Evolutionary conservation across 2,329 filamentous ascomycete species (phyloP).

Genomic region (Aspergillus aculeatus): DNA sequence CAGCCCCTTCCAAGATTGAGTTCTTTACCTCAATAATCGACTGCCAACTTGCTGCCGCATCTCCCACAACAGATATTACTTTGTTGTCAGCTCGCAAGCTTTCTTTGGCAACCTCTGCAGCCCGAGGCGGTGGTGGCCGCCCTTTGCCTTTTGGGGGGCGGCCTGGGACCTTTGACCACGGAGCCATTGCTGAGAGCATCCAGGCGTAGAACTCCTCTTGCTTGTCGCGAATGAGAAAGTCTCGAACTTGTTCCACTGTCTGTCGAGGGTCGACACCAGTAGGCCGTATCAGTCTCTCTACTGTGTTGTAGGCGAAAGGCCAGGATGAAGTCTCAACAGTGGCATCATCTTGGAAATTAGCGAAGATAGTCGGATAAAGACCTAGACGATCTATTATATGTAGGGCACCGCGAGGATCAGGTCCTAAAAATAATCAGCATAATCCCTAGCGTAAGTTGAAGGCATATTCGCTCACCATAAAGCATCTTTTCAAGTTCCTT

Average conservation of each 20-base stretch:
- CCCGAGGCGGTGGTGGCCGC: slow-evolving; percentile 58
- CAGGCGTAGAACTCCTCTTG: slow-evolving; percentile 72
- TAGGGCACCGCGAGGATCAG: slow-evolving; percentile 40
- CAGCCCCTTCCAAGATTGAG: slow-evolving; percentile 26
- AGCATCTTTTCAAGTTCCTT: slow-evolving; percentile 91
- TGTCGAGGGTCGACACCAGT: slow-evolving; percentile 36
- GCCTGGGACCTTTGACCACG: slow-evolving; percentile 61
- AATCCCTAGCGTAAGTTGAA: neutral
- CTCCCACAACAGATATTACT: slow-evolving; percentile 64
- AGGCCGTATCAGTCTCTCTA: slow-evolving; percentile 51
- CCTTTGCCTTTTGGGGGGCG: slow-evolving; percentile 42
- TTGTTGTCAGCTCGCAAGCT: slow-evolving; percentile 80
- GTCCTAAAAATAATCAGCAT: slow-evolving; percentile 25
- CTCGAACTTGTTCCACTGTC: slow-evolving; percentile 30
- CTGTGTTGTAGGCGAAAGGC: slow-evolving; percentile 61
- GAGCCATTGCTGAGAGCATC: slow-evolving; percentile 71
- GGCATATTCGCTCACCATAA: slow-evolving; percentile 53
- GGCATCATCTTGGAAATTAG: slow-evolving; percentile 48
- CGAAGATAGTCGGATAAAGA: slow-evolving; percentile 43
- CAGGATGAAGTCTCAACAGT: slow-evolving; percentile 61
- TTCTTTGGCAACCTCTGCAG: slow-evolving; percentile 67
- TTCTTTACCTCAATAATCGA: slow-evolving; percentile 64
- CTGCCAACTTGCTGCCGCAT: slow-evolving; percentile 60
- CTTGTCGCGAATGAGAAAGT: slow-evolving; percentile 59
- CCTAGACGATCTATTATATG: slow-evolving; percentile 39